These are phyloP conservation scores for Pneumocystis sp. DNA, from an alignment of 1,139 yeast genomes.

Conservation along the genomic window DNA sequence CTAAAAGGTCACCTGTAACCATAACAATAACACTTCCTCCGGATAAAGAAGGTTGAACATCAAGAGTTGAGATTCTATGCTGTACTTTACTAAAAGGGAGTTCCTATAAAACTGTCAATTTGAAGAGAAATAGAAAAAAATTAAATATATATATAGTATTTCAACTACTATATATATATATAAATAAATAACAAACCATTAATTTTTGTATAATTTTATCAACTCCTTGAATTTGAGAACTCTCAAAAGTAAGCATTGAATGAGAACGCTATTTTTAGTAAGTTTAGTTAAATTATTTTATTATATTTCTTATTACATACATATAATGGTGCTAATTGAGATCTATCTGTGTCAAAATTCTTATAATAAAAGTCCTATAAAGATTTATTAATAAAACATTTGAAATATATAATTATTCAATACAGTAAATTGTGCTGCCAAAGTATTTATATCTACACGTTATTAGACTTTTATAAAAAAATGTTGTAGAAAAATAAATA, in stretches of 20 bases:
- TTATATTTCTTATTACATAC: constrained; percentile 22
- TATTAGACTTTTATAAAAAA: not conserved
- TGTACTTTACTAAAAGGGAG: constrained; percentile 85
- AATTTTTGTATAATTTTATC: constrained; percentile 83
- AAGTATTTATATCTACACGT: not conserved
- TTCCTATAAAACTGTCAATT: constrained; percentile 22
- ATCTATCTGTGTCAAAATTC: constrained; percentile 85
- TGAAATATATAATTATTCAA: constrained; percentile 12
- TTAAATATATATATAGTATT: not conserved
- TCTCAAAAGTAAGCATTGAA: constrained; percentile 95
- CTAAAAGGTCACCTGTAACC: constrained; percentile 90
- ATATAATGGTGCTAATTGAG: constrained; percentile 85
- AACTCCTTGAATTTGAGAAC: constrained; percentile 87
- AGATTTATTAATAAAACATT: constrained; percentile 31
- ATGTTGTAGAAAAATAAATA: not conserved
- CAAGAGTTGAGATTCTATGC: constrained; percentile 85
- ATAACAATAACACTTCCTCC: constrained; percentile 82
- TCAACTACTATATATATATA: no score
- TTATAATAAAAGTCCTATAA: constrained; percentile 80
- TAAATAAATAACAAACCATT: constrained; percentile 21
- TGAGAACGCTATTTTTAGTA: constrained; percentile 49
- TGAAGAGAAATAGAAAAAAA: not conserved
- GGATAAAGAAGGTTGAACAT: constrained; percentile 91
- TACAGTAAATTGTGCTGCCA: constrained; percentile 4
- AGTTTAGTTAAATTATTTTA: constrained; percentile 1